Percentiles rank a stretch among this genome's conserved stretches.
These are phyloP conservation scores for Aeschynomene evenia DNA, from an alignment of 306 rosid species.

Conservation along the genomic window DNA sequence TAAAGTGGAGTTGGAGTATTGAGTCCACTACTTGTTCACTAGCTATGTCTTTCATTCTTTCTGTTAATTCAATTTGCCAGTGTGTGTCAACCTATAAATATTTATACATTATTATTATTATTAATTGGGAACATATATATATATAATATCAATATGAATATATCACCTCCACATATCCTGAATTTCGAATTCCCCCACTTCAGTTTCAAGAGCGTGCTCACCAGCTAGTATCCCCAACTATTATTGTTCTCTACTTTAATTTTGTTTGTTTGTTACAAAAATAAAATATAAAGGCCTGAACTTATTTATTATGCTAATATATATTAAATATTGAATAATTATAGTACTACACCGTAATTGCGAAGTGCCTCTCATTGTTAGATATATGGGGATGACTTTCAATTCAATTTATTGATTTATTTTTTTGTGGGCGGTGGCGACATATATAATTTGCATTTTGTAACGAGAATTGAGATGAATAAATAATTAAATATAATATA, in stretches of 20 bases:
- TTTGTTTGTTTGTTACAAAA: not conserved
- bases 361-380: too few relatives aligned
- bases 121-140: too few relatives aligned
- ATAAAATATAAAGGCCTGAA: not conserved
- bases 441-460: too few relatives aligned
- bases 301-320: too few relatives aligned
- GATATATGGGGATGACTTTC: too few relatives aligned
- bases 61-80: not conserved
- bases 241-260: not conserved
- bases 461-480: too few relatives aligned
- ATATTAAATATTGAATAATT: not conserved
- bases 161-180: not conserved
- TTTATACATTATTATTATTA: too few relatives aligned
- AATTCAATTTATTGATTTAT: too few relatives aligned
- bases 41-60: slow-evolving; percentile 22
- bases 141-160: not conserved
- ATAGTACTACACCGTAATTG: too few relatives aligned
- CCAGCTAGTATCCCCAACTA: not conserved
- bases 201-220: not conserved
- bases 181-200: not conserved
- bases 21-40: slow-evolving; percentile 37
- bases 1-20: slow-evolving; percentile 47
- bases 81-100: not conserved
- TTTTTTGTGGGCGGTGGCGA: too few relatives aligned
- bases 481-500: too few relatives aligned